Evolutionary conservation across 2,329 filamentous ascomycete species (phyloP).

Genomic region (Neobulgaria alba): DNA sequence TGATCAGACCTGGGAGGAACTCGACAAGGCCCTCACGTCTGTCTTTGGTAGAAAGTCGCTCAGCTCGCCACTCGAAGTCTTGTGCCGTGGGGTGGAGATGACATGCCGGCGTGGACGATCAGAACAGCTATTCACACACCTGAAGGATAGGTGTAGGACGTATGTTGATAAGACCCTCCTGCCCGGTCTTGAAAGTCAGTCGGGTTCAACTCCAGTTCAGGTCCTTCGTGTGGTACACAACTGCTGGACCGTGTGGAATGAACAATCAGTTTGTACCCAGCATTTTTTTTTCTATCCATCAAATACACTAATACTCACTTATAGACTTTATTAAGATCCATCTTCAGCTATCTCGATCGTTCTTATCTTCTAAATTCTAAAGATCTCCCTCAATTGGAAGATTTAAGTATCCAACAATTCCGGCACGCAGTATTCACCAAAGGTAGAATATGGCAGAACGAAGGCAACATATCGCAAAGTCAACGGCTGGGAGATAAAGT

Average conservation of each 20-base stretch:
- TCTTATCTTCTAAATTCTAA: slow-evolving; percentile 74
- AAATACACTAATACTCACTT: slow-evolving; percentile 11
- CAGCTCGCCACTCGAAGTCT: slow-evolving; percentile 69
- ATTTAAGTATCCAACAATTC: slow-evolving; percentile 72
- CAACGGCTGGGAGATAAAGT: slow-evolving; percentile 32
- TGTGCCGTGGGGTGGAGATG: slow-evolving; percentile 89
- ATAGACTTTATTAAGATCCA: slow-evolving; percentile 69
- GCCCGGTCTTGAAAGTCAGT: slow-evolving; percentile 41
- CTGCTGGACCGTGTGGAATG: slow-evolving; percentile 71
- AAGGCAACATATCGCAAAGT: slow-evolving; percentile 25
- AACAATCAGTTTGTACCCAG: slow-evolving; percentile 53
- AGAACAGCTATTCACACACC: slow-evolving; percentile 54
- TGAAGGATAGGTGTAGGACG: slow-evolving; percentile 56
- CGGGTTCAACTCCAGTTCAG: slow-evolving; percentile 48
- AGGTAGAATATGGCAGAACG: slow-evolving; percentile 24
- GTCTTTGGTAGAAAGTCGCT: slow-evolving; percentile 62
- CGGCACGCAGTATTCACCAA: slow-evolving; percentile 43
- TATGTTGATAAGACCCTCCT: slow-evolving; percentile 59
- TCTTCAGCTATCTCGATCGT: slow-evolving; percentile 91
- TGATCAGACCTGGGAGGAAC: slow-evolving; percentile 61
- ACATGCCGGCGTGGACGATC: slow-evolving; percentile 74
- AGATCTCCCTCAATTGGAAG: slow-evolving; percentile 63
- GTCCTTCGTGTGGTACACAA: slow-evolving; percentile 47
- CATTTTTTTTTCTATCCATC: not conserved
- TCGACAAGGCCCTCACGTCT: slow-evolving; percentile 62